Evolutionary conservation across 306 rosid genomes (phyloP), one percentile per base, ranked within the genome.

Genomic region (Malus sieversii): DNA sequence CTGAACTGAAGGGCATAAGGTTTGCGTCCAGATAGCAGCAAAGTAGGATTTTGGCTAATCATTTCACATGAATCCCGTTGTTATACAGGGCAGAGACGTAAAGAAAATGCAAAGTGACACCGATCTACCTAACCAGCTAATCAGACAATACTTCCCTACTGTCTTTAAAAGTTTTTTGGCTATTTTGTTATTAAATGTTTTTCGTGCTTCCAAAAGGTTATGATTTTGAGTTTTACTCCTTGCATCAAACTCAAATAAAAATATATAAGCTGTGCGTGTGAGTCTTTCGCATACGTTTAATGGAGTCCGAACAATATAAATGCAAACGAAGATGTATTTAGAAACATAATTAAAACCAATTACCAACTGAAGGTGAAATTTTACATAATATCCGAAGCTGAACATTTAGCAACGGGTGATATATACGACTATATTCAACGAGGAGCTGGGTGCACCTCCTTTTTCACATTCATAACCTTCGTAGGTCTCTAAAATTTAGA

Each of bases 1-100:
- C 8, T 66, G 51, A 23, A 27, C 15, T 23, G 8, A 60, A 16
- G 33, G 22, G 27, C 27, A 20, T 19, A 10, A 75, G 70, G 62
- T 8, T 68, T 72, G 48, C 70, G 46, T 78, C 22, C 52, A 62
- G 35, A 65, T 52, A 9, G 84, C 86, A 76, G 87, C 79, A 79
- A 68, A 77, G 2, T 72, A 35, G 13, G 80, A 79, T 78, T 79
- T 61, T 68, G 32, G 62, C 75, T 62, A 10, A 27, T 67, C 84
- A 68, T 79, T 90, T 87, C 89, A 90, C 88, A 83, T 86, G 81
- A 83, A 83, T 70, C 75, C 75, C 53, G 25, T 62, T 59, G 76
- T 57, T 53, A 30, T 55, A n/a, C 13, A 72, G 14, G 5, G 53
- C 58, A 80, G 84, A 80, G 72, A 63, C 80, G 79, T 75, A 22